Base-by-base conservation (phyloP, 495 filamentous ascomycete genomes). In the Aspergillus diversus region DNA sequence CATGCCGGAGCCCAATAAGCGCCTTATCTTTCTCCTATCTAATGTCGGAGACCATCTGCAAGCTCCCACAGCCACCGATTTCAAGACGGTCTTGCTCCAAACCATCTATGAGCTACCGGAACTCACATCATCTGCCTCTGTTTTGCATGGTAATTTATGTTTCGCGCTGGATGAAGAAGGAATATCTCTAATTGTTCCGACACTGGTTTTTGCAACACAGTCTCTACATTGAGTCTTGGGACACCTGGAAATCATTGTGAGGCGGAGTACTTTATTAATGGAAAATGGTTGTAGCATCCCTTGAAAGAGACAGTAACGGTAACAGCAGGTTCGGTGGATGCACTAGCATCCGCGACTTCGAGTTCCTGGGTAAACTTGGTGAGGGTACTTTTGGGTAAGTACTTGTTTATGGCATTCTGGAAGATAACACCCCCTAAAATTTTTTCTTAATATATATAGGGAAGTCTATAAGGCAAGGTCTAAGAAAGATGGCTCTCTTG, bases 371-470 rank as follows among this genome's bases (percentile, higher is more conserved):
- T 53, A 99, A 99, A 79, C 85, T 99, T 54, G 95, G 95, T 64
- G 96, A 99, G 74, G 95, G 95, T 55, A 99, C 95, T 17, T 99
- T 99, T 77, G 95, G 94, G 90, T 93, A 72, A 60, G 85, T 70
- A 7, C n/a, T 43, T 7, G 7, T 12, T 7, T 32, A 9, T 35
- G 9, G 3, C 7, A 7, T 37, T 7, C 13, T 33, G 13, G 9
- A 13, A 35, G 9, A 21, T 43, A n/a, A 21, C 27, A 16, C 33
- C 11, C 47, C 21, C 16, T 60, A 63, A 46, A 2, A 27, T 27
- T 27, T 27, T 27, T 27, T 27, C 21, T 21, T 53, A 39, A 50
- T 3, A 51, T 53, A 33, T 34, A 31, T 64, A 92, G 91, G 63
- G 93, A 97, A 79, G 95, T 99, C 55, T 90, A 97, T 73, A 94